Conservation (phyloP, 805 yeast species). For the Sugiyamaella lignohabitans region DNA sequence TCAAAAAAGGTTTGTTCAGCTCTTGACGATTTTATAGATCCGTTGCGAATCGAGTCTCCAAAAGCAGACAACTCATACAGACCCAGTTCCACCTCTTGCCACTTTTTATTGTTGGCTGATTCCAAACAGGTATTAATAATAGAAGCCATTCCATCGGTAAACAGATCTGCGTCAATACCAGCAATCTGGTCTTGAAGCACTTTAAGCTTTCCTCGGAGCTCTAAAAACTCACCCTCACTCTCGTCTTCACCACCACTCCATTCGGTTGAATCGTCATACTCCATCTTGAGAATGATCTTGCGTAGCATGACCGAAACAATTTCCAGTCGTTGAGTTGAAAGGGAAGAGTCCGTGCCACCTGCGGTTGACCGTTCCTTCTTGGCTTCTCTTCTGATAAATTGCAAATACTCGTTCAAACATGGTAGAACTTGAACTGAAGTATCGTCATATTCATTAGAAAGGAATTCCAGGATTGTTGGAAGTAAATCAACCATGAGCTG, state of each 20-base stretch:
- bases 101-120: conserved; percentile 36
- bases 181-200: conserved; percentile 80
- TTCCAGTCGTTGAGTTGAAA: conserved; percentile 38
- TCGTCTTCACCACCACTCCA: conserved; percentile 60
- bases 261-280: conserved; percentile 68
- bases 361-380: conserved; percentile 42
- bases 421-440: conserved; percentile 78
- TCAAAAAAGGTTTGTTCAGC: conserved; percentile 59
- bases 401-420: conserved; percentile 65
- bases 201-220: conserved; percentile 67
- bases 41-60: conserved; percentile 73
- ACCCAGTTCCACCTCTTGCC: conserved; percentile 86
- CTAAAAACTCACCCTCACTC: conserved; percentile 68
- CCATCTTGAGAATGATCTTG: conserved; percentile 70
- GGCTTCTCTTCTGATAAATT: conserved; percentile 49
- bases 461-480: conserved; percentile 65
- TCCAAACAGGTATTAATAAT: conserved; percentile 49
- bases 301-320: conserved; percentile 58
- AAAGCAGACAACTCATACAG: conserved; percentile 72
- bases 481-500: conserved; percentile 53
- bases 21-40: conserved; percentile 59
- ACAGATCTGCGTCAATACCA: conserved; percentile 52
- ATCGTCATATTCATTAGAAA: conserved; percentile 83
- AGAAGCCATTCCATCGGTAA: conserved; percentile 51
- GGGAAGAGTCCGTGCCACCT: conserved; percentile 28